Base-by-base conservation (phyloP, 2,329 filamentous ascomycete species). In the Ceratocystis lukuohia region DNA sequence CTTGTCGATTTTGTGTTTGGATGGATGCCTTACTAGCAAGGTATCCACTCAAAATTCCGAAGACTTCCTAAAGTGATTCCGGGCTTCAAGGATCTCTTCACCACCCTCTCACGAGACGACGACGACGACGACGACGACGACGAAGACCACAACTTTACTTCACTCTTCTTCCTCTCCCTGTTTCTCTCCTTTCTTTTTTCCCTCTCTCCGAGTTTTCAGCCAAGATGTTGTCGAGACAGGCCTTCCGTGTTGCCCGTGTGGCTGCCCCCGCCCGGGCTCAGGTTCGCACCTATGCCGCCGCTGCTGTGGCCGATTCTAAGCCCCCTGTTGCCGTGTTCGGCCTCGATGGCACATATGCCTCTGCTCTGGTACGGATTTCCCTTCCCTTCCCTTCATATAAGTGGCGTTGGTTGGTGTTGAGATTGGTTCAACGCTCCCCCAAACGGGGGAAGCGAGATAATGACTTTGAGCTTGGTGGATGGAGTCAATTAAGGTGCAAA, bases 301-400 rank as follows among this genome's bases (percentile, higher is more conserved):
- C 91, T 72, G 87, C 88, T 70, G 78, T 81, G 70, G 78, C 82
- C 70, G 80, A 84, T 74, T 76, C 84, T 72, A 92, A 89, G 83
- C 86, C 93, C 73, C 94, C 94, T 72, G 82, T 96, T 76, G 84
- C 92, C 73, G 85, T 99, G 75, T 99, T 91, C 80, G 94, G 94
- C 73, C 81, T 99, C 75, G 94, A 97, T 79, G 94, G 94, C 79
- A 97, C 93, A 76, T 99, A 99, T 81, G 94, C 94, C 77, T 91
- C 88, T 80, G 94, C 94, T 81, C 84, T 99, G 87, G 94, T 99
- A 93, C 77, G 90, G 71, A 68, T 63, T 30, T 59, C 25, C 59
- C 37, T 61, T n/a, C 30, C 22, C 5, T 30, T 25, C 20, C 37
- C 37, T 41, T 15, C 12, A 41, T 15, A 41, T 48, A 41, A 5